Evolutionary conservation across 345 rosid species (phyloP).

Genomic region (Arabis hirsuta): DNA sequence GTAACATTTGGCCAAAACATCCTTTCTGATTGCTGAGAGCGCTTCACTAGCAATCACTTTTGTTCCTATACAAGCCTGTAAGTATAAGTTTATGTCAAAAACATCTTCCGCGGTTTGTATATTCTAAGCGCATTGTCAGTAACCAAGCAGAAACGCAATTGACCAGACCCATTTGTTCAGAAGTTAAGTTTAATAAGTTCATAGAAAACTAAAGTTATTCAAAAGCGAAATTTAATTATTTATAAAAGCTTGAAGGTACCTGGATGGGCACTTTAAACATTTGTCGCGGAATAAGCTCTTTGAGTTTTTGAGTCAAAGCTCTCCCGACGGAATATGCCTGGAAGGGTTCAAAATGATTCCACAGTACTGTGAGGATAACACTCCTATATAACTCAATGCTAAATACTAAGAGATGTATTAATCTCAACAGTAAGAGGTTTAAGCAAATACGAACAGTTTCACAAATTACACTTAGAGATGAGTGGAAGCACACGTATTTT

Average conservation of each 20-base stretch:
- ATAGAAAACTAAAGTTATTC: neutral
- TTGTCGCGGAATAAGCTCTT: slow-evolving; percentile 98
- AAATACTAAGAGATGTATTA: neutral
- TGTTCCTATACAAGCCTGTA: slow-evolving; percentile 96
- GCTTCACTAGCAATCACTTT: slow-evolving; percentile 96
- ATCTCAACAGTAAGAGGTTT: slow-evolving; percentile 4
- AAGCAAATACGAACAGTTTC: slow-evolving; percentile 1
- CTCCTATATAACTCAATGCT: neutral
- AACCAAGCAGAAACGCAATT: too few relatives aligned
- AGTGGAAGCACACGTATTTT: neutral
- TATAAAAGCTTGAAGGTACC: slow-evolving; percentile 42
- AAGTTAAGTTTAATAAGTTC: slow-evolving; percentile 6
- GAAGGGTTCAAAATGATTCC: slow-evolving; percentile 34
- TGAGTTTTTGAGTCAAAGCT: slow-evolving; percentile 92
- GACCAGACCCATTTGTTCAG: neutral
- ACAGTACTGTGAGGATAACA: slow-evolving; percentile 21
- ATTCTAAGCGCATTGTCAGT: slow-evolving; percentile 5
- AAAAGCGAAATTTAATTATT: neutral
- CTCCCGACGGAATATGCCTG: slow-evolving; percentile 96
- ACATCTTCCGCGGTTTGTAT: neutral
- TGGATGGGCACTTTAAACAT: slow-evolving; percentile 99
- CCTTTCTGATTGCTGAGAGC: slow-evolving; percentile 91
- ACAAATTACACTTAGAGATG: slow-evolving; percentile 25
- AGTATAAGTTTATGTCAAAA: slow-evolving; percentile 7
- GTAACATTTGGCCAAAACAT: slow-evolving; percentile 96